A percentile compares a stretch with the other conserved stretches of the same genome.
Conservation (phyloP, 345 rosid genomes). For the Excoecaria cochinchinensis region DNA sequence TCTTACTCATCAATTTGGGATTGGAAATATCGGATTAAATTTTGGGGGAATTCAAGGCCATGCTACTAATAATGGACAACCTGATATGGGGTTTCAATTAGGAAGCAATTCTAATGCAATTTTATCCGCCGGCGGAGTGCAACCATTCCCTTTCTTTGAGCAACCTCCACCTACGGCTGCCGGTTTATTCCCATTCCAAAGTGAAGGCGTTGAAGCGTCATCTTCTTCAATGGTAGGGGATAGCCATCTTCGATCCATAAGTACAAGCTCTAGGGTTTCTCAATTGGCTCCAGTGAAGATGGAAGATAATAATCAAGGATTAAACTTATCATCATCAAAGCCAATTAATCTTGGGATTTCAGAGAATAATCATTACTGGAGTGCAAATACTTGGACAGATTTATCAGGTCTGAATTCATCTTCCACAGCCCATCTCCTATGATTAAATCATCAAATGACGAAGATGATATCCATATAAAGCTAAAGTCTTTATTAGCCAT, state of each 20-base stretch:
- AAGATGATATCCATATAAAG: neutral
- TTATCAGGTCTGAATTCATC: constrained; percentile 49
- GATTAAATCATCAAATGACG: constrained; percentile 4
- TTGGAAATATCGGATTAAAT: constrained; percentile 56
- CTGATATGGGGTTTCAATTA: constrained; percentile 49
- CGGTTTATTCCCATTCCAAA: constrained; percentile 40
- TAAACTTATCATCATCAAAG: constrained; percentile 42
- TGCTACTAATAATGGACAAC: constrained; percentile 23
- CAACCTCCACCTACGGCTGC: constrained; percentile 15
- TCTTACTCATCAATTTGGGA: constrained; percentile 42
- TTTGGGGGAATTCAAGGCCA: constrained; percentile 37
- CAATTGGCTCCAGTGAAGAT: constrained; percentile 52
- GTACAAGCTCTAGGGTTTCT: constrained; percentile 55
- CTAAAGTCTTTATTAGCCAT: neutral
- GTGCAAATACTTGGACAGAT: constrained; percentile 46
- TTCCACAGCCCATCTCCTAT: constrained; percentile 31
- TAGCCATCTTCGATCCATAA: constrained; percentile 24
- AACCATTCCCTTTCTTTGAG: constrained; percentile 55
- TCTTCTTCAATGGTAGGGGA: constrained; percentile 37
- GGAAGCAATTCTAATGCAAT: constrained; percentile 25
- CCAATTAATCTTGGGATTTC: constrained; percentile 29
- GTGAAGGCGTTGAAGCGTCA: constrained; percentile 46
- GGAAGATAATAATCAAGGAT: constrained; percentile 38
- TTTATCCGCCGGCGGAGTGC: constrained; percentile 35
- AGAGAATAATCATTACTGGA: constrained; percentile 50